These are phyloP conservation scores for Solanum ossicruentum DNA, from an alignment of 257 asterid species.

Conservation along the genomic window DNA sequence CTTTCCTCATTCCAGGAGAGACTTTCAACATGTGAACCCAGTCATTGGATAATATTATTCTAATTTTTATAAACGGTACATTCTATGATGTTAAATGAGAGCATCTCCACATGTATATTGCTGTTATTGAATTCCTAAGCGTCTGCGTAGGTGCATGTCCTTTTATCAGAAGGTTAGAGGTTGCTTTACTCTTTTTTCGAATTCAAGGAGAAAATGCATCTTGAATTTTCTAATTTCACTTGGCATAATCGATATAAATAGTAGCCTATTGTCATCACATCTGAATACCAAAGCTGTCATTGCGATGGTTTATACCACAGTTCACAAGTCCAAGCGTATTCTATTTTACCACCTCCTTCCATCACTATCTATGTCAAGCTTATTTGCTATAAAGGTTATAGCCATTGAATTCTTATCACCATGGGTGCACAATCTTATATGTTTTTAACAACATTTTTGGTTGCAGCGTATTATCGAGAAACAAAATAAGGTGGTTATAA, in stretches of 20 bases:
- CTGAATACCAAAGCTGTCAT: neutral
- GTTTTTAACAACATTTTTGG: neutral
- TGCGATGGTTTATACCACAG: neutral
- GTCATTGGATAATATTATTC: neutral
- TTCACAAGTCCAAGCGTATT: neutral
- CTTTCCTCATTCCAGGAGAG: neutral
- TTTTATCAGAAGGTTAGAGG: neutral
- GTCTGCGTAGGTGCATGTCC: neutral
- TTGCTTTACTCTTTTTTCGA: neutral
- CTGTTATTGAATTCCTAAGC: neutral
- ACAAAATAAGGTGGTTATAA: conserved; percentile 52
- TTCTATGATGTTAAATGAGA: neutral
- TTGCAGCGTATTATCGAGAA: conserved; percentile 51
- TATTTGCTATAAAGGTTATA: neutral
- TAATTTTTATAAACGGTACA: neutral
- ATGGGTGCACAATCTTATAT: neutral
- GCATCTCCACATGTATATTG: neutral
- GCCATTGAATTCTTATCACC: neutral
- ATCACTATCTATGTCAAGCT: neutral
- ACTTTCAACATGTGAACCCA: neutral
- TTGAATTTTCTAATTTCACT: neutral
- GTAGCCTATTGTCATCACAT: neutral
- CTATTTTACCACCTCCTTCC: neutral
- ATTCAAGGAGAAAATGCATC: neutral
- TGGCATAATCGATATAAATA: neutral